Conservation (phyloP, 768 basidiomycete genomes). For the Ephemerocybe angulata region DNA sequence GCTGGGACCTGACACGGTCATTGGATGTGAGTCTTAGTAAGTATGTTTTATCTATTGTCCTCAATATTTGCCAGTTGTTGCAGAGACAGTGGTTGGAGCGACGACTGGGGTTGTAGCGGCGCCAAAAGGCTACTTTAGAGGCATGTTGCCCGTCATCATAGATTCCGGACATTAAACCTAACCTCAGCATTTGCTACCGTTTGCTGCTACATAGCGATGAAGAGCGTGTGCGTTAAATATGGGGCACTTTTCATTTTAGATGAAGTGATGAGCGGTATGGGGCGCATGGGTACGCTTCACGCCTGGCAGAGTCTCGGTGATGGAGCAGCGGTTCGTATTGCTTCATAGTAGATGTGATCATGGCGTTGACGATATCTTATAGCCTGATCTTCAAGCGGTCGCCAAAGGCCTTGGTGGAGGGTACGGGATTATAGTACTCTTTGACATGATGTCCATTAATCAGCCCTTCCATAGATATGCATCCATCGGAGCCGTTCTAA, state of each 20-base stretch:
- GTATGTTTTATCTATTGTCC: conserved; percentile 4
- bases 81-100: conserved; percentile 86
- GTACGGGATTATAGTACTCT: conserved; percentile 34
- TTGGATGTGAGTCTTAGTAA: conserved; percentile 57
- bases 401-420: conserved; percentile 91
- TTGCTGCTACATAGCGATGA: conserved; percentile 51
- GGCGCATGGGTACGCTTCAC: conserved; percentile 84
- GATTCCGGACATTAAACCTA: background rate
- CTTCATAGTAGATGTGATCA: background rate
- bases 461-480: conserved; percentile 51
- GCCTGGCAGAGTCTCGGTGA: conserved; percentile 85
- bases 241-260: conserved; percentile 81
- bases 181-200: background rate
- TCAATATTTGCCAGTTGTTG: conserved; percentile 50
- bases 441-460: background rate
- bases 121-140: conserved; percentile 80
- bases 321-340: conserved; percentile 45
- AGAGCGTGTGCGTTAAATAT: conserved; percentile 74
- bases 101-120: conserved; percentile 73
- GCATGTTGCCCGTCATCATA: too few relatives aligned
- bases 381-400: conserved; percentile 84
- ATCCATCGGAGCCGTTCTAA: conserved; percentile 76
- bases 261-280: conserved; percentile 93
- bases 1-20: conserved; percentile 77
- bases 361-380: background rate